These are phyloP conservation scores for Pleurotus platypus DNA, from an alignment of 768 basidiomycete species.

Conservation along the genomic window DNA sequence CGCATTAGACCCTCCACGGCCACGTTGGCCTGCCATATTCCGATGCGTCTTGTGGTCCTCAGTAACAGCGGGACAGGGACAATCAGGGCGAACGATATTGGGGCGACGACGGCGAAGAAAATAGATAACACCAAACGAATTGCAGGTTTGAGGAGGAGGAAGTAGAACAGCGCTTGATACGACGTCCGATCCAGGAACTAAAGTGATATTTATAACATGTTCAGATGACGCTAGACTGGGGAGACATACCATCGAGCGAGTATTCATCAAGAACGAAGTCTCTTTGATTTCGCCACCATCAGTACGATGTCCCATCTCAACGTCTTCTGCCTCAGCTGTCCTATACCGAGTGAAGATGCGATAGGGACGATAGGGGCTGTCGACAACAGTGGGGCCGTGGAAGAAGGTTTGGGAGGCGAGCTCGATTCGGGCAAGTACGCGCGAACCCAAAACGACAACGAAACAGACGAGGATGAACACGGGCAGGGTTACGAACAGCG, in stretches of 20 bases:
- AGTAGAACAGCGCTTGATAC: conserved; percentile 83
- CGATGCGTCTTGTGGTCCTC: conserved; percentile 57
- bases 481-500: conserved; percentile 68
- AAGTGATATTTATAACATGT: background rate
- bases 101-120: conserved; percentile 46
- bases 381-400: conserved; percentile 62
- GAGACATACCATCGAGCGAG: conserved; percentile 67
- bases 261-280: conserved; percentile 73
- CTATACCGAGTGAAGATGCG: conserved; percentile 71
- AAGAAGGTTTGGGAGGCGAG: conserved; percentile 65
- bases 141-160: conserved; percentile 79
- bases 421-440: conserved; percentile 68
- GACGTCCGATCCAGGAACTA: conserved; percentile 79
- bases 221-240: background rate
- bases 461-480: conserved; percentile 75
- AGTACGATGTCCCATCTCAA: conserved; percentile 44
- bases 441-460: conserved; percentile 68
- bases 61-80: conserved; percentile 65
- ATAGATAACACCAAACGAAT: conserved; percentile 67
- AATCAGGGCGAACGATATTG: conserved; percentile 55
- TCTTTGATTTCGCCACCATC: conserved; percentile 39
- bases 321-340: conserved; percentile 27
- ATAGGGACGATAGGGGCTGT: conserved; percentile 48
- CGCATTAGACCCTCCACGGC: conserved; percentile 65
- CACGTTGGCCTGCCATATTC: conserved; percentile 79